Evolutionary conservation across 2,329 filamentous ascomycete species (phyloP), one percentile per base, ranked within the genome.

Genomic region (Neurospora sp.): DNA sequence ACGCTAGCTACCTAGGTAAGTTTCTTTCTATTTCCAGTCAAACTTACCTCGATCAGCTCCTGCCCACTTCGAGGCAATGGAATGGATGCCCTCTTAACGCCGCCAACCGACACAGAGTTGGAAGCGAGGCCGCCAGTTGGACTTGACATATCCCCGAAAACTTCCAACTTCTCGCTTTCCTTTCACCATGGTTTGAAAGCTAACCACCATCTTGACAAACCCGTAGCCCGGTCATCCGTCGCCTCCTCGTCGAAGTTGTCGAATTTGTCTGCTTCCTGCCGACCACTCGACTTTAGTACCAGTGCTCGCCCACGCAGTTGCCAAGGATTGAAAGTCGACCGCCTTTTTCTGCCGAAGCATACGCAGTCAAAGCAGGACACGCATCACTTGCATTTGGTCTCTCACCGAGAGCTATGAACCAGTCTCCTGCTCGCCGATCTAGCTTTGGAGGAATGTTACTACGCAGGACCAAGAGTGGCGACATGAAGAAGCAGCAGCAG

Each of bases 391-490:
- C 69, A 65, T 67, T 66, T 39, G 23, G 46, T 33, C 52, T 57
- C 46, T 62, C 52, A 15, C 23, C 23, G 52, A 62, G 52, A 72
- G 71, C 69, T 73, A 82, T 81, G 78, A 81, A 79, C 75, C 75
- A 77, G 67, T 76, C 79, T 69, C 77, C 78, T 69, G 75, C 74
- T 70, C 77, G 79, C 74, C 80, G 80, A 71, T 78, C 84, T 74
- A 85, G 82, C 76, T 81, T 86, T 80, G 83, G 52, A 62, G 52
- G 83, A 76, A 85, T 86, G 80, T 86, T 92, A 77, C 84, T 91
- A 72, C 86, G 88, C 80, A 87, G 89, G 75, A 86, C 86, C 78
- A 91, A 91, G 78, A 91, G 89, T 70, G 86, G 86, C 71, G 89
- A 92, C 73, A 78, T 91, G 70, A 85, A 84, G 74, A 87, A 87